A percentile compares a stretch with the other conserved stretches of the same genome.
Conservation (phyloP, 345 rosid species). For the Mercurialis annua region DNA sequence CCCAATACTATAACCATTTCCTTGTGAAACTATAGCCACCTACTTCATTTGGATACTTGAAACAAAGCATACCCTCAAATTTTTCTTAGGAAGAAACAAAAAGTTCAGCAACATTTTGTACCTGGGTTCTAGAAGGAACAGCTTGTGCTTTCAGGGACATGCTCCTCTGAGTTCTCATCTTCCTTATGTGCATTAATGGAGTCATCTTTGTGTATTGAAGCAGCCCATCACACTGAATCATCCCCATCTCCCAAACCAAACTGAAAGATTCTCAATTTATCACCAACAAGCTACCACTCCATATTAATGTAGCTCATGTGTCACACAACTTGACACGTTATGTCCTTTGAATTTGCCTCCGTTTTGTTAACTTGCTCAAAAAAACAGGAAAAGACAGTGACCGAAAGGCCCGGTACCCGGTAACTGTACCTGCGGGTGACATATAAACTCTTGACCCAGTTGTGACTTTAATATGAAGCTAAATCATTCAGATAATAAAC, state of each 20-base stretch:
- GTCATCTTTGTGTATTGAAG: conserved; percentile 16
- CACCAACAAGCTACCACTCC: background rate
- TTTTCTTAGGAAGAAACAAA: background rate
- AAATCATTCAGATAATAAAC: conserved; percentile 16
- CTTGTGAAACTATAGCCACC: background rate
- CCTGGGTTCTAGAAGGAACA: conserved; percentile 74
- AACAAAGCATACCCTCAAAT: background rate
- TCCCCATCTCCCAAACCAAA: conserved; percentile 31
- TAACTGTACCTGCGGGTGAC: conserved; percentile 21
- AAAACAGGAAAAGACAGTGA: background rate
- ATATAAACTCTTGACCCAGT: conserved; percentile 10
- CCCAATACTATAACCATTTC: background rate
- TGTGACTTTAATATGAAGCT: background rate
- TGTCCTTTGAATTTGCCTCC: background rate
- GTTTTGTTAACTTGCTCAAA: background rate
- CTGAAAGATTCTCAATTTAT: conserved; percentile 2
- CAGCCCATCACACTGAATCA: conserved; percentile 42
- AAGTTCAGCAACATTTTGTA: conserved; percentile 1
- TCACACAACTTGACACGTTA: conserved; percentile 48
- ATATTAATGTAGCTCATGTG: conserved; percentile 30
- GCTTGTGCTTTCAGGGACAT: conserved; percentile 48
- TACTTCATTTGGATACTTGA: background rate
- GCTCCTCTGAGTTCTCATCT: conserved; percentile 27
- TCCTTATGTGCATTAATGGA: conserved; percentile 23
- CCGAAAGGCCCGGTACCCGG: conserved; percentile 30